These are phyloP conservation scores for Filobasidium uniguttulatum DNA, from an alignment of 1,284 basidiomycete species.

Conservation along the genomic window DNA sequence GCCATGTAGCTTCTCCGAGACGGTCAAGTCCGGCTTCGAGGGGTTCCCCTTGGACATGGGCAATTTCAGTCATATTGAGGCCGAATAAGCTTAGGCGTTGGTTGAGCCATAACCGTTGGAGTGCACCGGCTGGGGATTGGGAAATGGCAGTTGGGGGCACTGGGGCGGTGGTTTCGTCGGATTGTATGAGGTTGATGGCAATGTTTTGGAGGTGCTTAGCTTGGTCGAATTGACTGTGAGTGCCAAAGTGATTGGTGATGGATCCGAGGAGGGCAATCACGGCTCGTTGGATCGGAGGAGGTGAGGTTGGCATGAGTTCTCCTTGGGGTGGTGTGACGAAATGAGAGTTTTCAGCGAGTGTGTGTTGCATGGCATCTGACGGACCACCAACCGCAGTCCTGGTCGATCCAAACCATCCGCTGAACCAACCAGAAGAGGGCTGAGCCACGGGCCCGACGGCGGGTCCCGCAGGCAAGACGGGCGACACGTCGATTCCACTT, in stretches of 20 bases:
- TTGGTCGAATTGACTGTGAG: neutral
- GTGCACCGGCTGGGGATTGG: conserved; percentile 51
- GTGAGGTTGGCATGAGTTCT: neutral
- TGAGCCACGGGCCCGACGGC: neutral
- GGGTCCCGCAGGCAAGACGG: too few relatives aligned
- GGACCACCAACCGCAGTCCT: neutral
- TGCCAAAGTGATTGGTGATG: conserved; percentile 54
- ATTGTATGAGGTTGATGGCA: conserved; percentile 41
- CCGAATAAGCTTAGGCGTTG: conserved; percentile 59
- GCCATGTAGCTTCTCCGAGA: conserved; percentile 48
- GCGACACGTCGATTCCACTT: conserved; percentile 16
- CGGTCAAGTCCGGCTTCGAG: conserved; percentile 41
- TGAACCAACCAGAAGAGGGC: conserved; percentile 14
- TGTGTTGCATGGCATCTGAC: neutral
- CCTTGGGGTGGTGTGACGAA: neutral
- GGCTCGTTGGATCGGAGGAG: conserved; percentile 37
- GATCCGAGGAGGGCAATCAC: conserved; percentile 54
- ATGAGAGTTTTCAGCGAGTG: neutral
- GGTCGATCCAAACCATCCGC: conserved; percentile 15
- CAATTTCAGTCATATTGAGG: conserved; percentile 60
- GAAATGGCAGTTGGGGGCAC: conserved; percentile 45
- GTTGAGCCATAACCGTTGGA: conserved; percentile 50
- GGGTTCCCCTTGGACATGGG: conserved; percentile 1
- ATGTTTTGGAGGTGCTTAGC: conserved; percentile 31
- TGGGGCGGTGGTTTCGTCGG: conserved; percentile 55